Percentiles rank a stretch among this genome's conserved stretches.
phyloP scores from a whole-genome alignment of 2,329 filamentous ascomycete species.

The Beauveria brongniartii region DNA sequence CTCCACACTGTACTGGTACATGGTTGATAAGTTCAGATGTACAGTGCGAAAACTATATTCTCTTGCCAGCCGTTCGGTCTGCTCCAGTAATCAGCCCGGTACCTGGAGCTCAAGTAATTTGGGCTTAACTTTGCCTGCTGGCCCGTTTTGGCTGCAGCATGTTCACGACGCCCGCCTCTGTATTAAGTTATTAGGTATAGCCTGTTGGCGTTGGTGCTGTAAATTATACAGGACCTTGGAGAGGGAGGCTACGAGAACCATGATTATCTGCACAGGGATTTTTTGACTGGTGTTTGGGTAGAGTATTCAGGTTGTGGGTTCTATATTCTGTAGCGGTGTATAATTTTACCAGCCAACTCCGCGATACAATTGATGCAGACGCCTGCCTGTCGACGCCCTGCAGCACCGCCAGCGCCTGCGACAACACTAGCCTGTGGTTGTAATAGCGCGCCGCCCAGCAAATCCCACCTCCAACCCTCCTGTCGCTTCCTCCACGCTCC shows the following conservation, averaged over 20 bases:
- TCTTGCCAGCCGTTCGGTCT: not conserved
- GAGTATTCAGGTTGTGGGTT: too few relatives aligned
- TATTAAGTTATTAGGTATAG: too few relatives aligned
- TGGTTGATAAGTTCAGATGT: too few relatives aligned
- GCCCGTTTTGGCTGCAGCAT: not conserved
- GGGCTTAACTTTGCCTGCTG: not conserved
- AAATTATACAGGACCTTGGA: too few relatives aligned
- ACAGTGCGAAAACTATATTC: not conserved
- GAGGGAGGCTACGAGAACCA: too few relatives aligned
- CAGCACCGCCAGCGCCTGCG: not conserved
- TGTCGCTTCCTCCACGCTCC: not conserved
- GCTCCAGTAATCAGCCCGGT: not conserved
- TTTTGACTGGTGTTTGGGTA: too few relatives aligned
- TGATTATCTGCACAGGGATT: too few relatives aligned
- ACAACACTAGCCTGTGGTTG: not conserved
- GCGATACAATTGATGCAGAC: not conserved
- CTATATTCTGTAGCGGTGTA: not conserved
- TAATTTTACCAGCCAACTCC: not conserved
- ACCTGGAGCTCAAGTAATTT: not conserved
- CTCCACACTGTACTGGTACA: not conserved
- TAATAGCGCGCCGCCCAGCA: not conserved
- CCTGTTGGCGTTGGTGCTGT: too few relatives aligned
- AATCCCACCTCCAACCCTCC: not conserved
- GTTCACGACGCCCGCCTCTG: not conserved
- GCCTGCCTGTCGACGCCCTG: not conserved